Evolutionary conservation across 495 filamentous ascomycete genomes (phyloP), one percentile per base, ranked within the genome.

Genomic region (Penicillium steckii): DNA sequence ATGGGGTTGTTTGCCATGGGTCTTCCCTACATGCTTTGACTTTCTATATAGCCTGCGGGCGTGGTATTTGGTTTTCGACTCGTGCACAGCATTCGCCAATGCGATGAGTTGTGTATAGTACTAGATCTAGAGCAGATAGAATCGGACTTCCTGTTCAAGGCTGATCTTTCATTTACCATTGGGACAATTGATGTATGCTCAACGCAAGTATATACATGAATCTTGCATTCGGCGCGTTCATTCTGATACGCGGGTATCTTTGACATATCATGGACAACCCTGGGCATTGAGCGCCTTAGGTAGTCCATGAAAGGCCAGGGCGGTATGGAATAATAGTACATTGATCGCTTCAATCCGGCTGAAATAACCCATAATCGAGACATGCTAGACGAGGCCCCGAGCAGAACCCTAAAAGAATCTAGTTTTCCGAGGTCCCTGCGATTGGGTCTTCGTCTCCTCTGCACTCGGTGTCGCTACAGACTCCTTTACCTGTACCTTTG

Each of bases 381-480:
- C 3, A 18, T 37, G 33, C 2, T 10, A 35, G 15, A 35, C 15
- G 8, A 37, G 6, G 33, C n/a, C n/a, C n/a, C n/a, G n/a, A 1
- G 5, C 13, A 12, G n/a, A 23, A 10, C 1, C 22, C 60, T 50
- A 74, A 45, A 71, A 74, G 46, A 74, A 74, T 50, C 65, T 68
- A 29, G 60, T 8, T 32, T 69, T 74, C 17, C 59, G 63, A 42
- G 50, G 67, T 8, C 65, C 50, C 22, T n/a, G n/a, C n/a, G n/a
- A n/a, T n/a, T 41, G 21, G 8, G 42, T 55, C 27, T 52, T 59
- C 25, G 50, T 42, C 1, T 60, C 44, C 18, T 55, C 57, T 30
- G 42, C 46, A 44, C 30, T 44, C 10, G 48, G 41, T 22, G 50
- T 41, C 12, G 49, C 50, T 19, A 33, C 56, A 1, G 65, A 45